Conservation (phyloP, 352 stramenopile species). For the Pythium scleroteichum region DNA sequence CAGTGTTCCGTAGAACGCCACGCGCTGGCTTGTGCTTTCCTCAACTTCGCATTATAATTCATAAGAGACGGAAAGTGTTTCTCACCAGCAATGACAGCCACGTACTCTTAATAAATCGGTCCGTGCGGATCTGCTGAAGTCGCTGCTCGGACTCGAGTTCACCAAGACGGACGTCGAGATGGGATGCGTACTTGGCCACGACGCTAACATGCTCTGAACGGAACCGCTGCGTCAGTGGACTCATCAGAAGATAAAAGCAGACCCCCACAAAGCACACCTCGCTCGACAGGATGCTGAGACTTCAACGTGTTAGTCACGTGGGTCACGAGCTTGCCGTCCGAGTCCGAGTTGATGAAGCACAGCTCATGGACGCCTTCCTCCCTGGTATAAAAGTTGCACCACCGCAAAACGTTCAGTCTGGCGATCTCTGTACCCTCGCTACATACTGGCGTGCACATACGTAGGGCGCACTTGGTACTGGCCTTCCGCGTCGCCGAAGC, state of each 20-base stretch:
- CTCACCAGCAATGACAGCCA: background rate
- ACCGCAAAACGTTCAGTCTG: background rate
- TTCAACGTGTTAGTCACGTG: slow-evolving; percentile 80
- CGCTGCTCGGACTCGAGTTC: slow-evolving; percentile 80
- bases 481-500: slow-evolving; percentile 63
- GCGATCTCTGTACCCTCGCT: background rate
- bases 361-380: slow-evolving; percentile 59
- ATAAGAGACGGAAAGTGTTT: slow-evolving; percentile 1
- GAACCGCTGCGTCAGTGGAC: slow-evolving; percentile 2
- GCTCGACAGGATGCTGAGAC: slow-evolving; percentile 78
- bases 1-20: slow-evolving; percentile 69
- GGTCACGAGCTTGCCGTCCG: slow-evolving; percentile 73
- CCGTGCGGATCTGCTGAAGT: slow-evolving; percentile 71
- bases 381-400: slow-evolving; percentile 28
- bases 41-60: slow-evolving; percentile 43
- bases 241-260: background rate
- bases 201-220: slow-evolving; percentile 72
- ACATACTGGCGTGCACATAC: slow-evolving; percentile 29
- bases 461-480: slow-evolving; percentile 66
- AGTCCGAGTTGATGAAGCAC: slow-evolving; percentile 77
- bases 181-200: slow-evolving; percentile 79
- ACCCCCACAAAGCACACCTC: slow-evolving; percentile 36
- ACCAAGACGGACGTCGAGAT: slow-evolving; percentile 75
- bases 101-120: slow-evolving; percentile 73
- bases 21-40: slow-evolving; percentile 75